Evolutionary conservation across 345 rosid genomes (phyloP), one percentile per base, ranked within the genome.

Genomic region (Brassica incana): DNA sequence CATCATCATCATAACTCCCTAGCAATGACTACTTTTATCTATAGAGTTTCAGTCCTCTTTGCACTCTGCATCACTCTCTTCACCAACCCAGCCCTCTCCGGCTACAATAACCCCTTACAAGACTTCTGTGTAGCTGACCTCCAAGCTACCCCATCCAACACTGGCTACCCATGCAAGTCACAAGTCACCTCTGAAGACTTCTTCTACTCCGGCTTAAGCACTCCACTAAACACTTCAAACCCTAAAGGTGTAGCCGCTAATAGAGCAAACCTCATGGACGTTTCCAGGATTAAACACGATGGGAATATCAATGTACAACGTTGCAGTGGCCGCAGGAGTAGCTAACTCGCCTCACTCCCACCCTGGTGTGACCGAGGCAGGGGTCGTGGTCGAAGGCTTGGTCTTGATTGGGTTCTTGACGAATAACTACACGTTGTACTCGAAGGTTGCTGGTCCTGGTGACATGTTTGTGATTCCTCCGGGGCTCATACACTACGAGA

Each of bases 331-430:
- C 2, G 84, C 86, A 0, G 89, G 89, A 0, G 89, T 85, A 18
- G n/a, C 87, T 72, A 91, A 90, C 80, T 85, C 94, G 0, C 95
- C 95, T 67, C 95, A 89, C 83, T 77, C 81, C 0, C 92, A 91
- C 77, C 93, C 90, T 1, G 88, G 90, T 0, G 85, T 88, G 0
- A 69, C 88, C 0, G 93, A 88, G 84, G 72, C 88, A 0, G 91
- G 88, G 5, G 29, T 88, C 45, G 83, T 91, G 54, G 58, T 87
- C 18, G 7, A 81, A 80, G 96, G 93, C 73, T 85, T 71, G 86
- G 84, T 92, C 60, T 85, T 90, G 0, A 87, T 88, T 7, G 94
- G 88, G 20, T 90, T 91, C 69, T 71, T 88, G 67, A 79, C 89
- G 0, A 82, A 87, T 30, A 65, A 75, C 79, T 83, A 88, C 36